Conservation (phyloP, 2,329 filamentous ascomycete genomes). For the Pseudocercospora vitis region DNA sequence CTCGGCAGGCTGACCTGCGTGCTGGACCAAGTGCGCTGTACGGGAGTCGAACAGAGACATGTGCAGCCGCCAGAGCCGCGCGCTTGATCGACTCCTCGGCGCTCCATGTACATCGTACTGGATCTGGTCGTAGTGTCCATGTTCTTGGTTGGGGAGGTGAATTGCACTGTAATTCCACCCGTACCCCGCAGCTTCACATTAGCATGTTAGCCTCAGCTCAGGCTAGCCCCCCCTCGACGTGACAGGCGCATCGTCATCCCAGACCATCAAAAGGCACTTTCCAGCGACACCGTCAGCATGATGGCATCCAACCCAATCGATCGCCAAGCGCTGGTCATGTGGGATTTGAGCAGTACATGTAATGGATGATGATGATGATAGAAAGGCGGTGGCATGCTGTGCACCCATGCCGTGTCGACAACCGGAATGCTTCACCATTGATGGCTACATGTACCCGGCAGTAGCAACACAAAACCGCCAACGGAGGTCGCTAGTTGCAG, state of each 20-base stretch:
- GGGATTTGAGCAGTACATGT: too few relatives aligned
- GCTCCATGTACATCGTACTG: neutral
- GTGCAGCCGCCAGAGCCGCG: constrained; percentile 9
- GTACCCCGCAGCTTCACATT: constrained; percentile 1
- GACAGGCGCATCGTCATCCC: constrained; percentile 8
- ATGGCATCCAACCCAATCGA: neutral
- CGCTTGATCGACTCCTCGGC: neutral
- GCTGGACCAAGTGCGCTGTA: neutral
- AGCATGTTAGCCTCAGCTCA: too few relatives aligned
- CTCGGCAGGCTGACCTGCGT: neutral
- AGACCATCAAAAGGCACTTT: neutral
- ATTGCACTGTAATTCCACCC: neutral
- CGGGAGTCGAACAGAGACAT: neutral
- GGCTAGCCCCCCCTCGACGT: too few relatives aligned
- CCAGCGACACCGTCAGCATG: constrained; percentile 1
- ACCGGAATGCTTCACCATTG: too few relatives aligned
- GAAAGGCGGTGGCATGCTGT: too few relatives aligned
- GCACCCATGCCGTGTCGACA: too few relatives aligned
- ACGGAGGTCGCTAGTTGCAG: too few relatives aligned
- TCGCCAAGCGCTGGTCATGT: constrained; percentile 7
- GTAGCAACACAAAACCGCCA: too few relatives aligned
- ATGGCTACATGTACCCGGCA: too few relatives aligned
- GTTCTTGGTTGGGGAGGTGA: neutral
- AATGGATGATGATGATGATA: too few relatives aligned
- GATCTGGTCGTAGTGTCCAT: neutral